These are phyloP conservation scores for Phalaenopsis equestris DNA, from an alignment of 106 monocot species.

Conservation along the genomic window DNA sequence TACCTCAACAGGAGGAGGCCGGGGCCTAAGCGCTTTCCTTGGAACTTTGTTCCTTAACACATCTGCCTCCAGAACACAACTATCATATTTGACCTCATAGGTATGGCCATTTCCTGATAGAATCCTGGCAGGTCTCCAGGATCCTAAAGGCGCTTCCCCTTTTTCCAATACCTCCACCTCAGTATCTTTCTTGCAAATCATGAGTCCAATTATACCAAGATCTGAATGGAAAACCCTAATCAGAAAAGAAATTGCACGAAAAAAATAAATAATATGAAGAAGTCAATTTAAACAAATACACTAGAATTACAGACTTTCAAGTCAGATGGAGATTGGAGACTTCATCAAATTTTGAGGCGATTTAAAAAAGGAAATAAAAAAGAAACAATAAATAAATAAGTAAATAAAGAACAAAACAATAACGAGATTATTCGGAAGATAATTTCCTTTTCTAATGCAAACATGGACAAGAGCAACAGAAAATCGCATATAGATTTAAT, in stretches of 20 bases:
- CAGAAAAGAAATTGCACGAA: neutral
- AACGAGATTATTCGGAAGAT: no score
- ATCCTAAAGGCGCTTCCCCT: neutral
- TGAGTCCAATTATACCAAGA: neutral
- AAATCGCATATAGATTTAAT: neutral
- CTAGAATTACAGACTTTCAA: neutral
- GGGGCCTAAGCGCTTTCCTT: slow-evolving; percentile 5
- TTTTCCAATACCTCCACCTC: slow-evolving; percentile 7
- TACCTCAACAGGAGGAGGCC: neutral
- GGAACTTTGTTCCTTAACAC: neutral
- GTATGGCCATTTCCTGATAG: neutral
- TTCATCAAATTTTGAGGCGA: neutral
- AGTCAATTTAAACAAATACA: neutral
- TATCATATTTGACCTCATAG: neutral
- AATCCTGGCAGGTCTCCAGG: slow-evolving; percentile 9
- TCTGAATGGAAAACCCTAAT: neutral
- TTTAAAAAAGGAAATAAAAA: no score
- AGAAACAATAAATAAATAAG: no score
- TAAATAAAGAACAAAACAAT: no score
- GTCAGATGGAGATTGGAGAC: neutral
- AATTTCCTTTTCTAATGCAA: no score
- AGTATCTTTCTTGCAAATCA: slow-evolving; percentile 4
- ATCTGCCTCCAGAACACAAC: neutral
- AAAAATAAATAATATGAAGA: neutral
- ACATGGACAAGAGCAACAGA: neutral